phyloP scores from a whole-genome alignment of 108 stramenopile species.

The Skeletonema menzelii region DNA sequence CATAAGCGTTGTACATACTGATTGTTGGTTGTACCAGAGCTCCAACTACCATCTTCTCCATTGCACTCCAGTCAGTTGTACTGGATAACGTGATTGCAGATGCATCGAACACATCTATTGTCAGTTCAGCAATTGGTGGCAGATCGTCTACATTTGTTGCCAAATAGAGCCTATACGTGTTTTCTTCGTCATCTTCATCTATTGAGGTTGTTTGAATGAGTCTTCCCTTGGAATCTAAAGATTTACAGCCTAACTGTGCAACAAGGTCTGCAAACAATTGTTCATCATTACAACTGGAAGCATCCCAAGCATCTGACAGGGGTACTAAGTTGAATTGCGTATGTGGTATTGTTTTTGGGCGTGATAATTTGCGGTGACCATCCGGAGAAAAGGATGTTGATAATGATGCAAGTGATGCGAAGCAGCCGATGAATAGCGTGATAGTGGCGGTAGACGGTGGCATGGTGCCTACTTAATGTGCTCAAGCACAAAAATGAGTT shows the following conservation, averaged over 20 bases:
- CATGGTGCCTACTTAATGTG: too few species aligned
- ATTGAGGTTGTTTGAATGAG: slow-evolving; percentile 1
- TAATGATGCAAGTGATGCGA: background rate
- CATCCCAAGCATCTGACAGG: slow-evolving; percentile 41
- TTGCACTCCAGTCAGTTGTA: slow-evolving; percentile 53
- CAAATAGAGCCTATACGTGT: slow-evolving; percentile 31
- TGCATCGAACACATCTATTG: slow-evolving; percentile 77
- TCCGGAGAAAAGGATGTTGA: background rate
- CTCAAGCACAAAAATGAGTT: background rate
- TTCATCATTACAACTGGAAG: background rate
- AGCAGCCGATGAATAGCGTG: slow-evolving; percentile 1
- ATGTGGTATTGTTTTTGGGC: background rate
- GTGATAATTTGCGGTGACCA: background rate
- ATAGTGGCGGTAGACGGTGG: background rate
- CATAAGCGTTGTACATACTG: slow-evolving; percentile 75
- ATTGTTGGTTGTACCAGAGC: slow-evolving; percentile 62
- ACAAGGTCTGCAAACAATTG: slow-evolving; percentile 30
- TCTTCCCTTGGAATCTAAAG: slow-evolving; percentile 16
- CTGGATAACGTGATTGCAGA: slow-evolving; percentile 64
- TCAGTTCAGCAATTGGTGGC: slow-evolving; percentile 65
- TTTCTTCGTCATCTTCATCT: background rate
- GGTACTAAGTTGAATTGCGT: slow-evolving; percentile 28
- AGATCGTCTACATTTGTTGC: slow-evolving; percentile 73
- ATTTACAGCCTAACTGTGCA: slow-evolving; percentile 23
- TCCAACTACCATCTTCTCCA: slow-evolving; percentile 65